A percentile compares a stretch with the other conserved stretches of the same genome.
Evolutionary conservation across 768 basidiomycete species (phyloP).

Genomic region (Lactarius vividus): DNA sequence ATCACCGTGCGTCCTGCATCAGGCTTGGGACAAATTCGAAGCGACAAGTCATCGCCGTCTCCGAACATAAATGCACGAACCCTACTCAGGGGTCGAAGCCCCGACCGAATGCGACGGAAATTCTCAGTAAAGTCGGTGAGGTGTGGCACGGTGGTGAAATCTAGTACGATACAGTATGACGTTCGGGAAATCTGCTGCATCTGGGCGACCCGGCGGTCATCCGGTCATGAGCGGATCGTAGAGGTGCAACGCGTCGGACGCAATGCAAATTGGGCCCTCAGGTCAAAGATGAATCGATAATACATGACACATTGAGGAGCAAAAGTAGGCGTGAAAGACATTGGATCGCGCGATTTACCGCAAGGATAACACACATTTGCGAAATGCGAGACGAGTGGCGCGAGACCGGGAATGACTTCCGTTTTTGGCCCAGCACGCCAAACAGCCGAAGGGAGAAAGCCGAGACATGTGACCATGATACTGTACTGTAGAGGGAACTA

Average conservation of each 20-base stretch:
- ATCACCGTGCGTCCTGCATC: background rate
- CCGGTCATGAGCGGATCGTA: background rate
- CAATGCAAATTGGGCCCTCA: background rate
- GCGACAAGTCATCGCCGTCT: background rate
- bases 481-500: background rate
- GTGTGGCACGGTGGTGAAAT: background rate
- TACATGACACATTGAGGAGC: background rate
- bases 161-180: background rate
- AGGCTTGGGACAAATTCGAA: background rate
- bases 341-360: background rate
- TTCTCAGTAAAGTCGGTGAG: background rate
- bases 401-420: too few species aligned
- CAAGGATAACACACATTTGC: background rate
- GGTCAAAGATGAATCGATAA: background rate
- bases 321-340: background rate
- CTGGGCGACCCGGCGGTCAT: too few species aligned
- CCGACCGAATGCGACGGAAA: background rate
- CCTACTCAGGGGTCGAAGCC: background rate
- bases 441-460: too few species aligned
- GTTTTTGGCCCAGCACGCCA: too few species aligned
- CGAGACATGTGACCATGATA: too few species aligned
- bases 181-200: background rate
- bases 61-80: background rate
- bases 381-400: too few species aligned
- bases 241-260: background rate